These are phyloP conservation scores for Amaranthus cruentus DNA, from an alignment of 148 eudicot species.

Conservation along the genomic window DNA sequence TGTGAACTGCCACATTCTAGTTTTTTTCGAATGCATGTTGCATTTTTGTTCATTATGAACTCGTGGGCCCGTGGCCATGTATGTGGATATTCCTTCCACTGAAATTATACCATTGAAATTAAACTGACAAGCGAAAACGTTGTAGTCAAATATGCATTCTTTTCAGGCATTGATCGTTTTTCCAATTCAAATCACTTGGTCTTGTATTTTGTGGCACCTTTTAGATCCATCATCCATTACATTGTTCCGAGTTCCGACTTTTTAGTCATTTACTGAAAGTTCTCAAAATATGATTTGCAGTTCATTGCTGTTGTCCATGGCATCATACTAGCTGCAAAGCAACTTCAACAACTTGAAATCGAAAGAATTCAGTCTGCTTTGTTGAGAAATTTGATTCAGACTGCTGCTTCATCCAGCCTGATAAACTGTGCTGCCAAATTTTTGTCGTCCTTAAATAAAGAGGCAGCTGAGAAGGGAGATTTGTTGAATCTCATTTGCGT, in stretches of 20 bases:
- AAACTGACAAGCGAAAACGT: neutral
- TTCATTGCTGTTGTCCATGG: slow-evolving; percentile 80
- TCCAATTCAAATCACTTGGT: neutral
- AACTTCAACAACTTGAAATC: slow-evolving; percentile 60
- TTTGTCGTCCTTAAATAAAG: slow-evolving; percentile 66
- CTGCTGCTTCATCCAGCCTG: slow-evolving; percentile 69
- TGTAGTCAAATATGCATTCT: neutral
- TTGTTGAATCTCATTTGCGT: slow-evolving; percentile 52
- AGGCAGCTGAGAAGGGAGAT: slow-evolving; percentile 79
- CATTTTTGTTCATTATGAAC: neutral
- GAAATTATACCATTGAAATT: neutral
- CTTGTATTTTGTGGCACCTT: neutral
- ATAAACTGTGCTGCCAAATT: slow-evolving; percentile 54
- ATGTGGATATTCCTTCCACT: slow-evolving; percentile 5
- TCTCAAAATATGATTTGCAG: slow-evolving; percentile 38
- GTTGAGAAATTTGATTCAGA: slow-evolving; percentile 61
- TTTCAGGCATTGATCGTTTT: neutral
- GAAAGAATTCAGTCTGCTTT: slow-evolving; percentile 52
- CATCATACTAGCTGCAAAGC: slow-evolving; percentile 65
- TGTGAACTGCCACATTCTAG: neutral
- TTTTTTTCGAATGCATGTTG: neutral
- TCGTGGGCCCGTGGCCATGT: neutral
- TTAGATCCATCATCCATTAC: neutral
- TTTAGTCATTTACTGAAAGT: slow-evolving; percentile 15
- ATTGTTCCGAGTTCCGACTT: neutral